Conservation (phyloP, 768 basidiomycete genomes). For the Agrocybe pediades region DNA sequence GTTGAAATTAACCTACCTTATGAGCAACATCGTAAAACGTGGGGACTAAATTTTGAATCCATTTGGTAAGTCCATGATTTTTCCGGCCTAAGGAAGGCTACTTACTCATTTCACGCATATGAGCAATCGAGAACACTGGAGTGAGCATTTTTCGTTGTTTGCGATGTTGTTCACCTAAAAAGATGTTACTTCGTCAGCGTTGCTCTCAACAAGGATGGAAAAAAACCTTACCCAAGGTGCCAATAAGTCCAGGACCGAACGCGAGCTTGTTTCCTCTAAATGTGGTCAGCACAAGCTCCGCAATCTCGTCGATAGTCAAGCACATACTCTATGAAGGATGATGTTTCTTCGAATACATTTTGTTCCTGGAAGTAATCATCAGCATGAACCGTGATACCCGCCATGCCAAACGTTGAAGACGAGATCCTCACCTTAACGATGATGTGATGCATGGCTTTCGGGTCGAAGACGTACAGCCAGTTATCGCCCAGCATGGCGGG, state of each 20-base stretch:
- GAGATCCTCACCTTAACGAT: slow-evolving; percentile 33
- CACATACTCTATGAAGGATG: slow-evolving; percentile 26
- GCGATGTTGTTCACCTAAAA: slow-evolving; percentile 40
- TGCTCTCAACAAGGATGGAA: neutral
- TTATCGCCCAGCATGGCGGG: slow-evolving; percentile 26
- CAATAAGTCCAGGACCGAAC: slow-evolving; percentile 26
- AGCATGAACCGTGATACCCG: neutral
- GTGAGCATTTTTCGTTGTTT: slow-evolving; percentile 48
- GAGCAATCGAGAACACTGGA: slow-evolving; percentile 43
- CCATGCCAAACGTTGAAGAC: neutral
- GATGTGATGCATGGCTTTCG: slow-evolving; percentile 46
- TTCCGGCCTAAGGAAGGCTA: neutral
- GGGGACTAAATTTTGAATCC: slow-evolving; percentile 29
- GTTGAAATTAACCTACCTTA: slow-evolving; percentile 19
- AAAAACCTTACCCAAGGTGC: slow-evolving; percentile 20
- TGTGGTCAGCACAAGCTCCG: neutral
- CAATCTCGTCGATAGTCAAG: neutral
- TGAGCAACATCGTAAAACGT: slow-evolving; percentile 33
- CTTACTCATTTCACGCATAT: slow-evolving; percentile 38
- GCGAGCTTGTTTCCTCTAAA: slow-evolving; percentile 15
- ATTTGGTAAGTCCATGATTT: neutral
- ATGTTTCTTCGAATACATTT: slow-evolving; percentile 30
- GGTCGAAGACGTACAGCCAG: slow-evolving; percentile 43
- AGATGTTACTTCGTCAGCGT: neutral
- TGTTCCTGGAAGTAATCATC: slow-evolving; percentile 24